Conservation (phyloP, 1,139 yeast species). For the Lodderomyces beijingensis region DNA sequence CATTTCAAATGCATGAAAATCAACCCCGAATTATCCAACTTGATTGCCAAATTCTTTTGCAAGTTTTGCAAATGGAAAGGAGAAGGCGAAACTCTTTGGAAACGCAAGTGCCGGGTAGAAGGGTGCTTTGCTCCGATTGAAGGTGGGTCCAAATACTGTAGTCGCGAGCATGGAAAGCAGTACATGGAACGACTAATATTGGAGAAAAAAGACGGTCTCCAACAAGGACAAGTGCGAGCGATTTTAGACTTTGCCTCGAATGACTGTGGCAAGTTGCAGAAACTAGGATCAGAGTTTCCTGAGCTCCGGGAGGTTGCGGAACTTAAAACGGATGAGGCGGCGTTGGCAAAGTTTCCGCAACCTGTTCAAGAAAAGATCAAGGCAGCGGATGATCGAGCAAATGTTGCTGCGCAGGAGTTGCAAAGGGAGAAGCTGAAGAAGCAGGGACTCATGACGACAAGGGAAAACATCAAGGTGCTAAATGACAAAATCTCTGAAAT, state of each 20-base stretch:
- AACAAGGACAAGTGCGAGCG: constrained; percentile 17
- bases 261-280: constrained; percentile 10
- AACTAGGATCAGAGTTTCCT: constrained; percentile 34
- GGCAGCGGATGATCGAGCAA: constrained; percentile 19
- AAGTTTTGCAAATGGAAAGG: constrained; percentile 62
- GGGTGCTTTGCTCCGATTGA: constrained; percentile 58
- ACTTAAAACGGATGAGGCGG: constrained; percentile 27
- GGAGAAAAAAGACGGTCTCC: constrained; percentile 8
- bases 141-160: constrained; percentile 65
- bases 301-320: constrained; percentile 33
- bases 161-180: constrained; percentile 62
- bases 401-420: constrained; percentile 17
- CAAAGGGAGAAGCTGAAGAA: constrained; percentile 16
- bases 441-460: constrained; percentile 24
- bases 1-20: constrained; percentile 77
- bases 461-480: constrained; percentile 33
- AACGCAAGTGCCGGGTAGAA: constrained; percentile 64
- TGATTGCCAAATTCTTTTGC: constrained; percentile 69
- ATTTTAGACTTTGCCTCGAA: constrained; percentile 11
- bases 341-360: constrained; percentile 26
- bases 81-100: constrained; percentile 54
- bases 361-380: constrained; percentile 21
- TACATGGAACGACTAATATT: constrained; percentile 39
- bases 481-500: constrained; percentile 29
- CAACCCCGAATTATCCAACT: constrained; percentile 45